Evolutionary conservation across 106 monocot genomes (phyloP).

Genomic region (Dactylorhiza incarnata): DNA sequence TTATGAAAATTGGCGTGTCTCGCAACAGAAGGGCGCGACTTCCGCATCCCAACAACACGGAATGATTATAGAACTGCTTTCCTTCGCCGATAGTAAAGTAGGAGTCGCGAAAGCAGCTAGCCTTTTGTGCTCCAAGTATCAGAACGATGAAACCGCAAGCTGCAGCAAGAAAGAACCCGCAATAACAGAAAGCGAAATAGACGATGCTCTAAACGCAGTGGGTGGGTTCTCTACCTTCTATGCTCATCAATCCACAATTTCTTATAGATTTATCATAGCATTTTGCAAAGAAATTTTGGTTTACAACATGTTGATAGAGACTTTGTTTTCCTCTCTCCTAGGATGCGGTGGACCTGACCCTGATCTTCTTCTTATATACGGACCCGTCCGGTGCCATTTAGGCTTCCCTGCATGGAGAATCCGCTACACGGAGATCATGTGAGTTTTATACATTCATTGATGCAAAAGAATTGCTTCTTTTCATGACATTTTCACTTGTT

Average conservation of each 20-base stretch:
- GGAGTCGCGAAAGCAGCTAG: slow-evolving; percentile 69
- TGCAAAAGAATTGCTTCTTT: not conserved
- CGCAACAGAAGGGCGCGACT: not conserved
- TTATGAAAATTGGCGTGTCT: not conserved
- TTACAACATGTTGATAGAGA: not conserved
- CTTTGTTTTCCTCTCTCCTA: slow-evolving; percentile 8
- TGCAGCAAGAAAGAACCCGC: slow-evolving; percentile 11
- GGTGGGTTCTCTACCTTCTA: slow-evolving; percentile 36
- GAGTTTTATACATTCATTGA: slow-evolving; percentile 15
- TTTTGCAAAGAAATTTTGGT: not conserved
- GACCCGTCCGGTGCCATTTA: slow-evolving; percentile 80
- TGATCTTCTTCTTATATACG: slow-evolving; percentile 74
- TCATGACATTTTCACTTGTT: not conserved
- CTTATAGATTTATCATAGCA: not conserved
- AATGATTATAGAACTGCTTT: slow-evolving; percentile 37
- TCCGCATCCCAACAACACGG: not conserved
- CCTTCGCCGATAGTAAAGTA: slow-evolving; percentile 68
- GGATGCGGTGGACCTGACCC: slow-evolving; percentile 76
- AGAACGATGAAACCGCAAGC: slow-evolving; percentile 18
- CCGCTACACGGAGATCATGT: slow-evolving; percentile 91
- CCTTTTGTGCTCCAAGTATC: slow-evolving; percentile 49
- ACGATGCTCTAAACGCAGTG: slow-evolving; percentile 49
- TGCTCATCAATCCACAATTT: not conserved
- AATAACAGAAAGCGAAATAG: slow-evolving; percentile 65
- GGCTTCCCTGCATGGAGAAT: slow-evolving; percentile 98